A percentile compares a stretch with the other conserved stretches of the same genome.
Evolutionary conservation across 495 filamentous ascomycete genomes (phyloP).

Genomic region (Penicillium nucicola): DNA sequence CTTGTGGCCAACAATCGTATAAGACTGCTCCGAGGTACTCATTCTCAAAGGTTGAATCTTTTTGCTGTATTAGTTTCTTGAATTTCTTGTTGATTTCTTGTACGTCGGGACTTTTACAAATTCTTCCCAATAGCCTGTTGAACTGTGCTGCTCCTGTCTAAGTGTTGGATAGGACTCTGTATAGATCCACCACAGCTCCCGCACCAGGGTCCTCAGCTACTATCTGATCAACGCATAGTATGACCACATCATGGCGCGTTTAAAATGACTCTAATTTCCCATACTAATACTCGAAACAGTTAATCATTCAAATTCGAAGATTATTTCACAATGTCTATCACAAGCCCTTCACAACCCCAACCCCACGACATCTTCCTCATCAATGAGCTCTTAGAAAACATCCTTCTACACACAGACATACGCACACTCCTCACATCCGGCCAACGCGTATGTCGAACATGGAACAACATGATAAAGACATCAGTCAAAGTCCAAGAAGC

Average conservation of each 20-base stretch:
- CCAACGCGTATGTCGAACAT: constrained; percentile 8
- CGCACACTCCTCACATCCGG: constrained; percentile 7
- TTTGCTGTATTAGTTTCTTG: no score
- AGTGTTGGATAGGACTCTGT: neutral
- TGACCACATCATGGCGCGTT: neutral
- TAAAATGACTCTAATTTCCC: neutral
- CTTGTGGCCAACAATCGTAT: neutral
- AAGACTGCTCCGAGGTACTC: neutral
- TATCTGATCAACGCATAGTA: constrained; percentile 5
- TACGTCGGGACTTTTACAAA: no score
- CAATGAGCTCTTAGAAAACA: constrained; percentile 6
- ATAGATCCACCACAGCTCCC: neutral
- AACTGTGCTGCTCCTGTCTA: neutral
- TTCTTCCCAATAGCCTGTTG: no score
- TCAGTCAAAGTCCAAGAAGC: constrained; percentile 1
- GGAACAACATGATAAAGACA: constrained; percentile 1
- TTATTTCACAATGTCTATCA: neutral
- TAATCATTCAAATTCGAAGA: neutral
- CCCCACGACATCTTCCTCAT: constrained; percentile 15
- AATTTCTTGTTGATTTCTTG: no score
- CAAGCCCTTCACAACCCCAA: neutral
- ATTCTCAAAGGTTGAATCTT: neutral
- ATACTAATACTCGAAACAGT: neutral
- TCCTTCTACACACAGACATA: constrained; percentile 7
- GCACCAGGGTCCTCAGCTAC: constrained; percentile 3